Conservation (phyloP, 441 rosid species). For the Pelargonium australe region DNA sequence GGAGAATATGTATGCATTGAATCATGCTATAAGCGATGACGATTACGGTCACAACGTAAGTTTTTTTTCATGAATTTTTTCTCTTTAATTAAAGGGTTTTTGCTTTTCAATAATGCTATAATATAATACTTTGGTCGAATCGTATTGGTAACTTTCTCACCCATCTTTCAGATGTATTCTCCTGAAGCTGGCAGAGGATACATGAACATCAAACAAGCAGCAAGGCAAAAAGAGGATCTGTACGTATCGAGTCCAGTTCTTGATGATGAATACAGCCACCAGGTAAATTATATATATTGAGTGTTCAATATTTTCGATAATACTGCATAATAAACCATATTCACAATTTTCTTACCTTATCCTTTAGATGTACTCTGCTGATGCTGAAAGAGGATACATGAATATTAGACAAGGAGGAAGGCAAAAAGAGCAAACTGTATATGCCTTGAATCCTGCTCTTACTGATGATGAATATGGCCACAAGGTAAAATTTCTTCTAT, state of each 20-base stretch:
- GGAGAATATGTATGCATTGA: background rate
- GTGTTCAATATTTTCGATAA: too few relatives aligned
- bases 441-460: background rate
- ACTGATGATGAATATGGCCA: background rate
- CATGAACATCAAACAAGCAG: background rate
- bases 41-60: background rate
- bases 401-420: background rate
- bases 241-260: background rate
- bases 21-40: background rate
- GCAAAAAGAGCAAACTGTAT: background rate
- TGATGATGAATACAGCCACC: background rate
- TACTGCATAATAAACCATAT: background rate
- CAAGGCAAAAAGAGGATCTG: background rate
- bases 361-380: background rate
- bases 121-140: background rate
- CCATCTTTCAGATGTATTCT: background rate
- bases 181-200: background rate
- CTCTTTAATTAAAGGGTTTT: background rate
- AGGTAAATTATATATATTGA: background rate
- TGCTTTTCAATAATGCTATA: background rate
- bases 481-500: background rate
- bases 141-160: background rate
- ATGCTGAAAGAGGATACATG: background rate
- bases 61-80: too few relatives aligned
- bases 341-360: background rate